Percentiles rank a stretch among this genome's conserved stretches.
Conservation (phyloP, 2,329 filamentous ascomycete genomes). For the Aureobasidium sp. region DNA sequence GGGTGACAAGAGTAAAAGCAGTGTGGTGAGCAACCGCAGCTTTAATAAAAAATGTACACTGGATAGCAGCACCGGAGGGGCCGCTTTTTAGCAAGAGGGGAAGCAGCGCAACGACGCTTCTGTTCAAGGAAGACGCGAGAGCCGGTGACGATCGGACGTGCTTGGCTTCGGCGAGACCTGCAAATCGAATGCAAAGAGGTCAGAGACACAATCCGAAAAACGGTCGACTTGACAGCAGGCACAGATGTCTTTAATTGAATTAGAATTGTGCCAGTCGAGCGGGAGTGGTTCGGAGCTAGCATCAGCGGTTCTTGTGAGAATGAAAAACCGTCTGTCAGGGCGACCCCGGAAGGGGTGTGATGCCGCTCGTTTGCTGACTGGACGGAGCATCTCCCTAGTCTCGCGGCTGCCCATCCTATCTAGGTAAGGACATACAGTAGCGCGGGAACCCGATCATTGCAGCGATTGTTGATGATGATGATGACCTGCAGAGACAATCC, state of each 20-base stretch:
- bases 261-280: slow-evolving; percentile 14
- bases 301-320: slow-evolving; percentile 11
- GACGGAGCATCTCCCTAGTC: slow-evolving; percentile 15
- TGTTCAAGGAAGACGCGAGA: slow-evolving; percentile 5
- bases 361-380: slow-evolving; percentile 12
- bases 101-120: slow-evolving; percentile 2
- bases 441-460: slow-evolving; percentile 9
- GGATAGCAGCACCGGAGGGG: neutral
- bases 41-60: neutral
- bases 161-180: slow-evolving; percentile 12
- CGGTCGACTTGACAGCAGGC: slow-evolving; percentile 12
- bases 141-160: slow-evolving; percentile 12
- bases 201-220: slow-evolving; percentile 12
- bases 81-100: slow-evolving; percentile 4
- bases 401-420: neutral
- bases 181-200: neutral
- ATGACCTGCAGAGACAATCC: slow-evolving; percentile 12
- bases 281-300: slow-evolving; percentile 13
- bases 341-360: slow-evolving; percentile 8
- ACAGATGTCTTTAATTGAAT: slow-evolving; percentile 15
- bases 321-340: slow-evolving; percentile 13
- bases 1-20: slow-evolving; percentile 4
- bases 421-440: slow-evolving; percentile 13
- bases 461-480: slow-evolving; percentile 8
- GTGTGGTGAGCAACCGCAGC: neutral